phyloP scores from a whole-genome alignment of 768 basidiomycete species.

The Naganishia onofrii region DNA sequence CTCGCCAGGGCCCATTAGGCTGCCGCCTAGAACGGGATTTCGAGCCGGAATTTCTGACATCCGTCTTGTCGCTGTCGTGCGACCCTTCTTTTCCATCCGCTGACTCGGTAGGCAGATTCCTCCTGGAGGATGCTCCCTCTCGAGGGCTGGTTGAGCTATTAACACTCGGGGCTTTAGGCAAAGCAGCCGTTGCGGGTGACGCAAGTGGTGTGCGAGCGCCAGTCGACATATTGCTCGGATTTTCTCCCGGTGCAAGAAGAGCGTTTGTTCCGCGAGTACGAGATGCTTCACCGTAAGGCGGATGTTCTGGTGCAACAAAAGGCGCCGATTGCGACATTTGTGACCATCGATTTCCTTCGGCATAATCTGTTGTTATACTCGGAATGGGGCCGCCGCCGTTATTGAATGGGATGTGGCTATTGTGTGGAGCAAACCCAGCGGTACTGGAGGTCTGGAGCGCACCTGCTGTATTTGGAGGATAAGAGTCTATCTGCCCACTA shows the following conservation, averaged over 20 bases:
- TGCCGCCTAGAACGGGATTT: slow-evolving; percentile 23
- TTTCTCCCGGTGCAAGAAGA: neutral
- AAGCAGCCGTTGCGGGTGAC: neutral
- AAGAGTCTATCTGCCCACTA: slow-evolving; percentile 12
- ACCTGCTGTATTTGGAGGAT: slow-evolving; percentile 1
- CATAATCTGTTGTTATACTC: neutral
- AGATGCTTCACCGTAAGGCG: neutral
- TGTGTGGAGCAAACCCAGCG: slow-evolving; percentile 5
- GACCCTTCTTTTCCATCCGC: slow-evolving; percentile 9
- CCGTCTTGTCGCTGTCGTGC: slow-evolving; percentile 9
- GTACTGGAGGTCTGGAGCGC: slow-evolving; percentile 6
- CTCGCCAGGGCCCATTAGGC: slow-evolving; percentile 27
- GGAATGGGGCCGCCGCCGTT: neutral
- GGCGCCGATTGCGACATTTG: slow-evolving; percentile 8
- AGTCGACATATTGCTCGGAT: slow-evolving; percentile 11
- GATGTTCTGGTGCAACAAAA: neutral
- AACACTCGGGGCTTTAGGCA: neutral
- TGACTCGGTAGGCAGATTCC: neutral
- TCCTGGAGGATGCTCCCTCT: neutral
- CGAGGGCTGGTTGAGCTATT: slow-evolving; percentile 4
- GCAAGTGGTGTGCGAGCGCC: neutral
- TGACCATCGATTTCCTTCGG: slow-evolving; percentile 10
- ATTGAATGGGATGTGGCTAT: slow-evolving; percentile 8
- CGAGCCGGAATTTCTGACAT: neutral
- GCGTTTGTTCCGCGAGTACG: neutral